Evolutionary conservation across 1,284 basidiomycete species (phyloP), one percentile per base, ranked within the genome.

Genomic region (Apiotrichum mycotoxinovorans): DNA sequence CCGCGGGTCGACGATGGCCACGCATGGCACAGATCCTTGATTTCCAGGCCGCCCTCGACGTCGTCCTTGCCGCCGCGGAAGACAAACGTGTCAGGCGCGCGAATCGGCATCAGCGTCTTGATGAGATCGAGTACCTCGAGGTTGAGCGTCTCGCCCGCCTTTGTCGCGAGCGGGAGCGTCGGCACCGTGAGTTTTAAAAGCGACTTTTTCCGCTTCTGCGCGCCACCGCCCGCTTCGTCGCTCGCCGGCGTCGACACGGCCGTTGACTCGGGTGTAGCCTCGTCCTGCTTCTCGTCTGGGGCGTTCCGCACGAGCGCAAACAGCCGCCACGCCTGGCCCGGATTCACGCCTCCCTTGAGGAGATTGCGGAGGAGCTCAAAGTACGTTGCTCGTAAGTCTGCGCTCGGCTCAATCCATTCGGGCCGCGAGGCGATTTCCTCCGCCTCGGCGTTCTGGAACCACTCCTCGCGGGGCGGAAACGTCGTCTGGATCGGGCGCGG

Each of bases 1-100:
- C 76, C 76, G 49, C 71, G 73, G 4, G 67, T 63, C 4, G 62
- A 60, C 15, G 54, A 55, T 17, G 71, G 69, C 74, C 74, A 78
- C 3, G 61, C 30, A 40, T 70, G 62, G 3, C 68, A 72, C 1
- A 73, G 42, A 46, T 74, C 72, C 7, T 48, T 50, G 30, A 73
- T 35, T 27, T 71, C 63, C n/a, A 76, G 34, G 17, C 73, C 71
- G 0, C 73, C 73, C 7, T 62, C 59, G 25, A 60, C 64, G 38
- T 62, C 57, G 18, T 56, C 63, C 2, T 43, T 51, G 3, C 64
- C 68, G 1, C 60, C 66, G 7, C 58, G 59, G 58, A 73, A 73
- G 37, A 69, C 68, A 47, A 76, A 76, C 4, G 69, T 61, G 47
- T 69, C 66, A 0, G 76, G 74, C 63, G 65, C 70, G 25, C 69